A percentile compares a stretch with the other conserved stretches of the same genome.
Evolutionary conservation across 2,329 filamentous ascomycete genomes (phyloP).

Genomic region (Verticillium alfalfae): DNA sequence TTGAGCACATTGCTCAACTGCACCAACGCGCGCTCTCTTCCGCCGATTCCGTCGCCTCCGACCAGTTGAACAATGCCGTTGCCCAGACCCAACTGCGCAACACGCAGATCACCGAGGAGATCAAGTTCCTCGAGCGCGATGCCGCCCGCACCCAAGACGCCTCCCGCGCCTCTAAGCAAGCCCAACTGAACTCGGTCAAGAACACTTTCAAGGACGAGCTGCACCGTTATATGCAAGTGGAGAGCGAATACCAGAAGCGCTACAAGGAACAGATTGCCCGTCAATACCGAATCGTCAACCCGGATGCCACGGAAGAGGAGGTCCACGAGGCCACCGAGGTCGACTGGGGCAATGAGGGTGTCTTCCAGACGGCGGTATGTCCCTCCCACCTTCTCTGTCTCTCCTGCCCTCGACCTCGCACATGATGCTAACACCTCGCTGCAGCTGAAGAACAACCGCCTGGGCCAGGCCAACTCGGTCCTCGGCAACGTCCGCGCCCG

Average conservation of each 20-base stretch:
- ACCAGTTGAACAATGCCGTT: slow-evolving; percentile 62
- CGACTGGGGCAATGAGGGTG: slow-evolving; percentile 72
- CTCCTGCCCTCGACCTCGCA: neutral
- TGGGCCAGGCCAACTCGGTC: slow-evolving; percentile 65
- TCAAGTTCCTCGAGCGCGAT: slow-evolving; percentile 70
- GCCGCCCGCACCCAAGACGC: slow-evolving; percentile 56
- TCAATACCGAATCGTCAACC: slow-evolving; percentile 78
- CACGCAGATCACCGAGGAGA: slow-evolving; percentile 71
- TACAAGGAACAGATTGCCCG: slow-evolving; percentile 75
- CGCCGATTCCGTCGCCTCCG: slow-evolving; percentile 49
- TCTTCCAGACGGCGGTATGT: slow-evolving; percentile 77
- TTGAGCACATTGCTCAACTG: slow-evolving; percentile 61
- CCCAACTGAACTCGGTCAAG: slow-evolving; percentile 65
- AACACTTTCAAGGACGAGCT: slow-evolving; percentile 67
- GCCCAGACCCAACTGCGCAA: slow-evolving; percentile 67
- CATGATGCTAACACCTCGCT: neutral
- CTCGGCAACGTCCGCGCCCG: slow-evolving; percentile 75
- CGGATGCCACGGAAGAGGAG: slow-evolving; percentile 69
- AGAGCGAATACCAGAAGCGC: slow-evolving; percentile 63
- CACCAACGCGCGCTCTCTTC: slow-evolving; percentile 69
- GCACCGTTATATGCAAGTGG: slow-evolving; percentile 64
- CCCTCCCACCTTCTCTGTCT: neutral
- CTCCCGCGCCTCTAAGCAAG: slow-evolving; percentile 61
- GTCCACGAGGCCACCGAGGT: slow-evolving; percentile 62
- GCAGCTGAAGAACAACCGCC: slow-evolving; percentile 70